These are phyloP conservation scores for Salvia miltiorrhiza DNA, from an alignment of 257 asterid species.

Conservation along the genomic window DNA sequence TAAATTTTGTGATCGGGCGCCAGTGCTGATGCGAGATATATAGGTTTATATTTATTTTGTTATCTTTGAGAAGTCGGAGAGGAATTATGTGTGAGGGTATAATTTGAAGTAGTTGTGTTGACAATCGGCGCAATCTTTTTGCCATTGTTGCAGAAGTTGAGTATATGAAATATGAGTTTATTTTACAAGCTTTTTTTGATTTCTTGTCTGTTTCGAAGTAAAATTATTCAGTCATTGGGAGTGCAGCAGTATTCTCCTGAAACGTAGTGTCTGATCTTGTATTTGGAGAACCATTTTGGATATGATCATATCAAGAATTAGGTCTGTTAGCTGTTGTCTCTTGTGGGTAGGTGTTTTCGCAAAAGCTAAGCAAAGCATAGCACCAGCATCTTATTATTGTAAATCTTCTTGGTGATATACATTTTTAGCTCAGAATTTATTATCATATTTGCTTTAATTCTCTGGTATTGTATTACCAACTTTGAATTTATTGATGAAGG, in stretches of 20 bases:
- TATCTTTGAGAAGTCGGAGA: not conserved
- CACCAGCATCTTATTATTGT: not conserved
- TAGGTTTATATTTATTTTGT: not conserved
- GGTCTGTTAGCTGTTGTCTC: not conserved
- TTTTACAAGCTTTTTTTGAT: not conserved
- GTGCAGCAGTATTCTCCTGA: not conserved
- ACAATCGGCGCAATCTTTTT: not conserved
- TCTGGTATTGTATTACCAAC: not conserved
- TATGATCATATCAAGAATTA: not conserved
- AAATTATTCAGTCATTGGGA: not conserved
- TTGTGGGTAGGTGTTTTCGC: not conserved
- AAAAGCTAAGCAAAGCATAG: not conserved
- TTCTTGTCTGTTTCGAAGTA: not conserved
- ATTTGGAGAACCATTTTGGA: not conserved
- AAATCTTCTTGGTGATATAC: not conserved
- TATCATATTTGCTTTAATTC: not conserved
- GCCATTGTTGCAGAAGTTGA: not conserved
- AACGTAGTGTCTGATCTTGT: not conserved
- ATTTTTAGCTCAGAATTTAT: not conserved
- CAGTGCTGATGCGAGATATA: not conserved
- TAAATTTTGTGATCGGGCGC: not conserved
- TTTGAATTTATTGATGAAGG: conserved; percentile 36
- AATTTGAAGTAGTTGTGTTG: not conserved
- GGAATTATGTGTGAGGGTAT: not conserved
- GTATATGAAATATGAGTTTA: not conserved